Evolutionary conservation across 2,329 filamentous ascomycete genomes (phyloP).

Genomic region (Neoascochyta sp.): DNA sequence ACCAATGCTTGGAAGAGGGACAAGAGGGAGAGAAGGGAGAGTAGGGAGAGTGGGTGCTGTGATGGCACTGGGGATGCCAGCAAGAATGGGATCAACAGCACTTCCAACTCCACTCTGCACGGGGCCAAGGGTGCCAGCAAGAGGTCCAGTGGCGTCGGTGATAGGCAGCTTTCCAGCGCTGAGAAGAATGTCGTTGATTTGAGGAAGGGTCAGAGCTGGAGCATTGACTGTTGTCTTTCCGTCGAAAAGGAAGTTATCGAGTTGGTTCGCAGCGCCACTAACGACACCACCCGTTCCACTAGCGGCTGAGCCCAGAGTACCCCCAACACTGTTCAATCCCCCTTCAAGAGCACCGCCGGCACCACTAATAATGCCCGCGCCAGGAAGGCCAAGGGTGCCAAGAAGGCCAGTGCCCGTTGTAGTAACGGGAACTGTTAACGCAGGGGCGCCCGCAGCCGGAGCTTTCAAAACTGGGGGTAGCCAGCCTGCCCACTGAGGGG

Average conservation of each 20-base stretch:
- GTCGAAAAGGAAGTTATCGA: no score
- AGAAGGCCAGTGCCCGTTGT: neutral
- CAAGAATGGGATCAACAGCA: neutral
- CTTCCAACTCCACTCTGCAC: neutral
- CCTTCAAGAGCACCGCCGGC: neutral
- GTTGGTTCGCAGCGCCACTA: neutral
- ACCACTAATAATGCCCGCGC: neutral
- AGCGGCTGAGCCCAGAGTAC: no score
- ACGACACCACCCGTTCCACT: neutral
- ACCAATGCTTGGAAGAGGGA: neutral
- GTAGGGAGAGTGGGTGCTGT: neutral
- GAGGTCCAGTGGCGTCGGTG: neutral
- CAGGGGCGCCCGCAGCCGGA: neutral
- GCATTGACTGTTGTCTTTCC: no score
- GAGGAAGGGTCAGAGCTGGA: no score
- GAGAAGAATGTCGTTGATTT: no score
- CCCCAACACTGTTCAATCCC: neutral
- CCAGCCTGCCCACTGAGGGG: constrained; percentile 1
- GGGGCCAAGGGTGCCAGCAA: neutral
- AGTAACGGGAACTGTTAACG: neutral
- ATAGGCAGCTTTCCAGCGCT: no score
- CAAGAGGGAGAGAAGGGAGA: no score
- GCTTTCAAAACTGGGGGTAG: neutral
- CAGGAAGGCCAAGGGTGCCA: neutral
- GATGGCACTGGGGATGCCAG: neutral